Evolutionary conservation across 257 asterid species (phyloP).

Genomic region (Rhazya stricta): DNA sequence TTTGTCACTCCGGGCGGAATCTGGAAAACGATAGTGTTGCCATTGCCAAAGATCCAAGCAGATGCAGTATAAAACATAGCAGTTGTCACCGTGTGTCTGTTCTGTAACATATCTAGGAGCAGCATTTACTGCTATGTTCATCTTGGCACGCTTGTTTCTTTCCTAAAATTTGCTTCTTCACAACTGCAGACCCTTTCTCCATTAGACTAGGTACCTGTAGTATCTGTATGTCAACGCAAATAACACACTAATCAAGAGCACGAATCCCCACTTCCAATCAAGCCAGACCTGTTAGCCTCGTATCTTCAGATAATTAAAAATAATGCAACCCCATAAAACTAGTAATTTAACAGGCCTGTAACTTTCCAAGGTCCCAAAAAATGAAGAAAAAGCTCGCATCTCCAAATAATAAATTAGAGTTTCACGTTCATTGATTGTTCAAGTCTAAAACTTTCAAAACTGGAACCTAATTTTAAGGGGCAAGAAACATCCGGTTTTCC

Average conservation of each 20-base stretch:
- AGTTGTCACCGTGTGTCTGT: neutral
- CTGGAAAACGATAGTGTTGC: neutral
- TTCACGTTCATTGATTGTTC: neutral
- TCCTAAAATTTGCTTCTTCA: conserved; percentile 62
- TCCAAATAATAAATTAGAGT: neutral
- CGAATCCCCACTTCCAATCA: neutral
- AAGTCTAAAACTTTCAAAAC: neutral
- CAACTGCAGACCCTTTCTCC: conserved; percentile 78
- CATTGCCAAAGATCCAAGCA: neutral
- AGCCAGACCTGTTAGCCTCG: neutral
- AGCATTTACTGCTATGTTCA: conserved; percentile 34
- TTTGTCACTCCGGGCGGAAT: neutral
- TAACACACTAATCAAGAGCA: neutral
- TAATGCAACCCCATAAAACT: neutral
- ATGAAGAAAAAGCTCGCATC: neutral
- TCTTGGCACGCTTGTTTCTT: conserved; percentile 33
- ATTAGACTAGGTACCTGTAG: conserved; percentile 68
- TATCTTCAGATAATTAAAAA: neutral
- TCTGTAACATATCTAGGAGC: conserved; percentile 31
- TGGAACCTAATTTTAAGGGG: too few species aligned
- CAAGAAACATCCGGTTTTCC: neutral
- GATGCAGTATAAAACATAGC: neutral
- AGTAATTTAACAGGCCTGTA: neutral
- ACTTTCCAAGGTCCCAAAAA: neutral
- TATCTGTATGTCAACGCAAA: conserved; percentile 36